These are phyloP conservation scores for Debaryomyces tyrocola DNA, from an alignment of 805 yeast species.

Conservation along the genomic window DNA sequence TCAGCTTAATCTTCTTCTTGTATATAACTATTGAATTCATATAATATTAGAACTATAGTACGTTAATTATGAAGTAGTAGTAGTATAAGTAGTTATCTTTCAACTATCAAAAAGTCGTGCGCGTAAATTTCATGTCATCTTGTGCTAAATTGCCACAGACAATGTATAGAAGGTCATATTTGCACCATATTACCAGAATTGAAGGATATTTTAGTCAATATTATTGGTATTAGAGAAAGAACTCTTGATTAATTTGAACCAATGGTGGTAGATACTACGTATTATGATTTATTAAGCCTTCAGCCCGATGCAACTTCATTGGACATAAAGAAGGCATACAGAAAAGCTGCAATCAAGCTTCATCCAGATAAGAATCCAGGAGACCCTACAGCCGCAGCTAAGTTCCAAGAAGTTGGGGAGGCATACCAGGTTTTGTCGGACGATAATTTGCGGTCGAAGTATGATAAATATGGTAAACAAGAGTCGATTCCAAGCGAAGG, in stretches of 20 bases:
- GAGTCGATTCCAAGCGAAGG: conserved; percentile 62
- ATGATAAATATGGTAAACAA: conserved; percentile 76
- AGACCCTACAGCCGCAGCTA: conserved; percentile 44
- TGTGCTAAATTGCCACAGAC: neutral
- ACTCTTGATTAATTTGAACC: neutral
- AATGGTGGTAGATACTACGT: conserved; percentile 48
- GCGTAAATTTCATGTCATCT: neutral
- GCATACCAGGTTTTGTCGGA: conserved; percentile 80
- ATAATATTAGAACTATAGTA: neutral
- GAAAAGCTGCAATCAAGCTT: conserved; percentile 43
- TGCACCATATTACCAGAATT: neutral
- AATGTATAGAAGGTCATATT: neutral
- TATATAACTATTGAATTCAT: conserved; percentile 5
- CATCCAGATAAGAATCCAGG: conserved; percentile 50
- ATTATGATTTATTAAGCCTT: conserved; percentile 39
- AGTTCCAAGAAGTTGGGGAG: conserved; percentile 53
- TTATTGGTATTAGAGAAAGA: neutral
- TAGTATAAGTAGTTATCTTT: neutral
- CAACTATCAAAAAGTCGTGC: conserved; percentile 1
- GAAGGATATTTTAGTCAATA: neutral
- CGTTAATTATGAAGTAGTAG: neutral
- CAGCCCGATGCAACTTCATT: conserved; percentile 38
- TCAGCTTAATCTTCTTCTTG: conserved; percentile 33
- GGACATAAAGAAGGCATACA: conserved; percentile 45
- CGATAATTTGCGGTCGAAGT: conserved; percentile 59